A percentile compares a stretch with the other conserved stretches of the same genome.
phyloP scores from a whole-genome alignment of 768 basidiomycete species.

The Podaxis pistillaris region DNA sequence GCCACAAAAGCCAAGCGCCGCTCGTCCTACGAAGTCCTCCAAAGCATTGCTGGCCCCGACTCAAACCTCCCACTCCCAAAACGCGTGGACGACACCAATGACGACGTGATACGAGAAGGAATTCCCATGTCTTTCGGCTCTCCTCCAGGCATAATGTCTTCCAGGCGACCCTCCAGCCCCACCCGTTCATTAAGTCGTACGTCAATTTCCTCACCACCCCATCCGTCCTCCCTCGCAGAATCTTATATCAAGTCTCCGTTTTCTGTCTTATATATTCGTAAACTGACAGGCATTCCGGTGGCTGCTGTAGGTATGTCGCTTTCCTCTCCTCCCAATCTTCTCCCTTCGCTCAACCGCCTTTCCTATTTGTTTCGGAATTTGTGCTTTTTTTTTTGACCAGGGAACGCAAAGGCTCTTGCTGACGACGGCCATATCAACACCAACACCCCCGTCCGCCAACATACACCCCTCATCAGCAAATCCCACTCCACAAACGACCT shows the following conservation, averaged over 20 bases:
- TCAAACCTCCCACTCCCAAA: constrained; percentile 71
- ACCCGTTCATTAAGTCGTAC: constrained; percentile 78
- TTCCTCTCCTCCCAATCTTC: neutral
- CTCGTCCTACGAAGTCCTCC: constrained; percentile 71
- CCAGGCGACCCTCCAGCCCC: constrained; percentile 66
- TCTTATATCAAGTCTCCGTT: constrained; percentile 21
- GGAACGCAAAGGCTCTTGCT: constrained; percentile 81
- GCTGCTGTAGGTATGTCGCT: constrained; percentile 65
- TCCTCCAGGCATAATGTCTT: constrained; percentile 33
- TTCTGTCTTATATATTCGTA: neutral
- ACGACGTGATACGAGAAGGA: constrained; percentile 60
- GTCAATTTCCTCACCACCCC: constrained; percentile 31
- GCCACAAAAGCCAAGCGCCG: constrained; percentile 55
- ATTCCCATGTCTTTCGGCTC: constrained; percentile 59
- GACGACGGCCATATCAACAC: constrained; percentile 60
- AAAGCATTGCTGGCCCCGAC: constrained; percentile 71
- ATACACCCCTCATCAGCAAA: constrained; percentile 25
- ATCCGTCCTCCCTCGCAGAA: constrained; percentile 11
- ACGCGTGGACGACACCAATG: constrained; percentile 41
- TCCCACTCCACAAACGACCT: constrained; percentile 10
- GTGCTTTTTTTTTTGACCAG: constrained; percentile 33
- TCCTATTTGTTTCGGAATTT: constrained; percentile 16
- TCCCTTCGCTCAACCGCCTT: neutral
- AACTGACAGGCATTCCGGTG: constrained; percentile 64
- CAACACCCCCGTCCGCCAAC: constrained; percentile 31